A percentile compares a stretch with the other conserved stretches of the same genome.
These are phyloP conservation scores for Canavalia ensiformis DNA, from an alignment of 306 rosid species.

Conservation along the genomic window DNA sequence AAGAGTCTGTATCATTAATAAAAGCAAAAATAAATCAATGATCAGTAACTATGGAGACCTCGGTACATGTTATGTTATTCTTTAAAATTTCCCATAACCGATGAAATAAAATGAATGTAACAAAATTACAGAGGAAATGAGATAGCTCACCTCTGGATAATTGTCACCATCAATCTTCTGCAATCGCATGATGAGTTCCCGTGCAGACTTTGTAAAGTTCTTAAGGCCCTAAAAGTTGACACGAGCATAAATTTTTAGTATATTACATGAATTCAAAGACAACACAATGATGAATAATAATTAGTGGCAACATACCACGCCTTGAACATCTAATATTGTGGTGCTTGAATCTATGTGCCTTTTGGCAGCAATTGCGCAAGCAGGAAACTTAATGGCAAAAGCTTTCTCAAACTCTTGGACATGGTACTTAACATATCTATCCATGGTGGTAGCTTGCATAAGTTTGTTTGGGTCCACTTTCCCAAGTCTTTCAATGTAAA, in stretches of 20 bases:
- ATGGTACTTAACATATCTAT: constrained; percentile 90
- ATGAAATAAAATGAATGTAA: constrained; percentile 37
- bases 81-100: constrained; percentile 21
- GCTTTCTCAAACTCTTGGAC: constrained; percentile 89
- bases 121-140: constrained; percentile 22
- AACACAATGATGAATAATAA: constrained; percentile 31
- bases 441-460: constrained; percentile 93
- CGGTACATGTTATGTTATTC: constrained; percentile 29
- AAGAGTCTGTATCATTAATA: constrained; percentile 73
- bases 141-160: constrained; percentile 83
- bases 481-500: constrained; percentile 96
- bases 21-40: constrained; percentile 18
- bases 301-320: constrained; percentile 80
- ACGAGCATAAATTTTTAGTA: constrained; percentile 32
- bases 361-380: constrained; percentile 96
- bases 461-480: constrained; percentile 91
- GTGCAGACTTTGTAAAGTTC: constrained; percentile 91
- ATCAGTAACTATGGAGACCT: constrained; percentile 26
- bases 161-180: constrained; percentile 96
- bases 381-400: constrained; percentile 90
- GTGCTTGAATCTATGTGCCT: constrained; percentile 97
- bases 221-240: constrained; percentile 77
- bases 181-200: constrained; percentile 80
- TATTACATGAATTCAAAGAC: constrained; percentile 1
- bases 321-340: constrained; percentile 96